Evolutionary conservation across 257 asterid genomes (phyloP), one percentile per base, ranked within the genome.

Genomic region (Echites panduratus): DNA sequence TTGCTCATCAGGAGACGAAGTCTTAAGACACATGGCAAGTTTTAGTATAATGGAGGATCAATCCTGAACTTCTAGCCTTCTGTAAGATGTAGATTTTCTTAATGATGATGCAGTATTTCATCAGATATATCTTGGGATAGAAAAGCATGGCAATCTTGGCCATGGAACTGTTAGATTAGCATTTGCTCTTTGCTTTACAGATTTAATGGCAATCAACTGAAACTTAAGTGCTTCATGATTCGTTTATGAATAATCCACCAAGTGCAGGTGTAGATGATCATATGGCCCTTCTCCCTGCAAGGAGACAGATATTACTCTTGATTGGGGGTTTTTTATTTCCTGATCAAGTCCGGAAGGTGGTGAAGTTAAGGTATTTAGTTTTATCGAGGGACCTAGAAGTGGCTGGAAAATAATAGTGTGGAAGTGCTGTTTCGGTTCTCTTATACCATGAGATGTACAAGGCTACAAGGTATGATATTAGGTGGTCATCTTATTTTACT

Each of bases 401-500:
- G 68, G n/a, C 47, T 54, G 73, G 78, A 61, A 74, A 66, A 67
- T 59, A 66, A 40, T 66, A 73, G 43, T 74, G 73, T 73, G 73
- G 73, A 19, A 66, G 73, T 74, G 78, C 78, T 17, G 73, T 26
- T 19, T 65, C 66, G 63, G 78, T 73, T 54, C 66, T 66, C 68
- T 66, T 74, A 54, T 74, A 74, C 32, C 59, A 59, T 53, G 78
- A 52, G 59, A 66, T 75, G 73, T 75, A 68, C n/a, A 67, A 61
- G 48, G 73, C 78, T 27, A 75, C 73, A 41, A 67, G 57, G 47
- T 29, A 61, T 38, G 27, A 66, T 35, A 49, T 66, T 1, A 66
- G 73, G 78, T 41, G 78, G 78, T n/a, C 78, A 73, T 5, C 78
- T 67, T 50, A 56, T 75, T 43, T 56, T 75, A 65, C 59, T 75